These are phyloP conservation scores for Pulicaria dysenterica DNA, from an alignment of 129 eudicot species.

Conservation along the genomic window DNA sequence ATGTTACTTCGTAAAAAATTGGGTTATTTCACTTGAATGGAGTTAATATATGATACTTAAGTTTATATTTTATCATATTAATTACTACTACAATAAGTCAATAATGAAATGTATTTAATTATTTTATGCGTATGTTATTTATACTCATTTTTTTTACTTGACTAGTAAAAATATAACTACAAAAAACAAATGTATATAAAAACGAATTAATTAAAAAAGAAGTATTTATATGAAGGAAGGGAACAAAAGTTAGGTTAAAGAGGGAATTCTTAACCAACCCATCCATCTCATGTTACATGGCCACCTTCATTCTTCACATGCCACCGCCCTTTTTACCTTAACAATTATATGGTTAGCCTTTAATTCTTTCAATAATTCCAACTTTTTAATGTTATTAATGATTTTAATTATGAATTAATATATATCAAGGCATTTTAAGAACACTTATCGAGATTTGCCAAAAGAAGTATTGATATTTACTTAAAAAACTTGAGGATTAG, in stretches of 20 bases:
- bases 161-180: too few relatives aligned
- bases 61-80: too few relatives aligned
- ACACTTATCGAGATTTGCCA: background rate
- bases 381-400: background rate
- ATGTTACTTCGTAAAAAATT: too few relatives aligned
- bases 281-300: conserved; percentile 30
- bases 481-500: too few relatives aligned
- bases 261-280: conserved; percentile 24
- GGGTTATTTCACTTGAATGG: too few relatives aligned
- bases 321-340: conserved; percentile 23
- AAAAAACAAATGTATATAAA: too few relatives aligned
- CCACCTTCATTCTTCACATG: conserved; percentile 25
- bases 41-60: too few relatives aligned
- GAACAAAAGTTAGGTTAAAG: conserved; percentile 30
- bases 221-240: conserved; percentile 2
- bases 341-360: conserved; percentile 9
- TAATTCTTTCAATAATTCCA: background rate
- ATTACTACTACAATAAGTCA: too few relatives aligned
- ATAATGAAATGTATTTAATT: too few relatives aligned
- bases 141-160: too few relatives aligned
- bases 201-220: too few relatives aligned
- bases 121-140: too few relatives aligned
- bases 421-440: background rate
- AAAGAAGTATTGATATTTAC: background rate
- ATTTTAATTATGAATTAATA: background rate